phyloP scores from a whole-genome alignment of 1,284 basidiomycete species.

The Boletus coffeatus region DNA sequence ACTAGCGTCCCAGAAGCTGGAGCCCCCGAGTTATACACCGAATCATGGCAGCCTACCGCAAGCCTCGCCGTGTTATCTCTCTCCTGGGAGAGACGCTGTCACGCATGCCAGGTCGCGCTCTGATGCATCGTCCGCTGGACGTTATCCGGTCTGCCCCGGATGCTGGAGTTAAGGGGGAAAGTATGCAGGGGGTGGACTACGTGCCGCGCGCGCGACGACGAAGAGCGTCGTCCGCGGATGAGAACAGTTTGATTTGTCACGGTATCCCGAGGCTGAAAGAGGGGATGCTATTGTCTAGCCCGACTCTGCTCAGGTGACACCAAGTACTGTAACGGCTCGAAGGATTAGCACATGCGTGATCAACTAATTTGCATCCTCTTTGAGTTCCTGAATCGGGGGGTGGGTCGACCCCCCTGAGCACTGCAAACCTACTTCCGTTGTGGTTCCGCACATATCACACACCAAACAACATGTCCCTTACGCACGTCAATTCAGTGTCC shows the following conservation, averaged over 20 bases:
- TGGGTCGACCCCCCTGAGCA: no score
- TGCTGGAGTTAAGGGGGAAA: not conserved
- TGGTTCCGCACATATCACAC: not conserved
- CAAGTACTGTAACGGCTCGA: not conserved
- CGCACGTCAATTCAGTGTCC: slow-evolving; percentile 53
- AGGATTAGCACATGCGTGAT: not conserved
- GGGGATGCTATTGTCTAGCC: not conserved
- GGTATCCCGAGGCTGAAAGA: not conserved
- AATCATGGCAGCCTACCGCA: slow-evolving; percentile 3
- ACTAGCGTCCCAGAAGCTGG: slow-evolving; percentile 52
- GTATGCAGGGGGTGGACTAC: slow-evolving; percentile 4
- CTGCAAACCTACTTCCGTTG: no score
- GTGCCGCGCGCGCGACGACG: slow-evolving; percentile 22
- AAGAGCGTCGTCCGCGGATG: slow-evolving; percentile 29
- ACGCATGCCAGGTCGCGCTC: slow-evolving; percentile 25
- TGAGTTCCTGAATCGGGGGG: no score
- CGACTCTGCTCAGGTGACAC: not conserved
- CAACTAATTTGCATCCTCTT: not conserved
- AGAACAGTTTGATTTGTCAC: slow-evolving; percentile 15
- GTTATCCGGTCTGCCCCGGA: slow-evolving; percentile 9
- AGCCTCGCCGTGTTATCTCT: slow-evolving; percentile 1
- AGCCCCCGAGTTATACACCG: slow-evolving; percentile 33
- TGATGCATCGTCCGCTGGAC: slow-evolving; percentile 16
- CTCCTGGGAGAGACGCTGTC: slow-evolving; percentile 5
- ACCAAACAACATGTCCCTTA: slow-evolving; percentile 45